Conservation (phyloP, 1,284 basidiomycete species). For the Naganishia sp. region DNA sequence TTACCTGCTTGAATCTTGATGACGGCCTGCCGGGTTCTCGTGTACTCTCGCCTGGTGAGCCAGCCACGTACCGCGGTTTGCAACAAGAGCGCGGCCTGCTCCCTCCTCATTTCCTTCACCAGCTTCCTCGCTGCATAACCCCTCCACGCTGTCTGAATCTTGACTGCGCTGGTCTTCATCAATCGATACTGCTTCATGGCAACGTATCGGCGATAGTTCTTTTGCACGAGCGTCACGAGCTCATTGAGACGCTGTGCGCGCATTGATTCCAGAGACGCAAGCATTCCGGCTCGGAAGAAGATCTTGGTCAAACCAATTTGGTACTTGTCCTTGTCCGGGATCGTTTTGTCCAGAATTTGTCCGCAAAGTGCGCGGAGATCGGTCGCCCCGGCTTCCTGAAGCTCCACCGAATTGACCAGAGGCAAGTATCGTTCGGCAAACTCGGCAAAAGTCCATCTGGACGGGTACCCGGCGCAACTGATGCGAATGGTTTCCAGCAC, state of each 20-base stretch:
- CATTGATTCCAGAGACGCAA: constrained; percentile 80
- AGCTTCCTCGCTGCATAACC: constrained; percentile 73
- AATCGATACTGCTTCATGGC: constrained; percentile 77
- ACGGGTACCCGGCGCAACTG: constrained; percentile 97
- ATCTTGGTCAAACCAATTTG: constrained; percentile 97
- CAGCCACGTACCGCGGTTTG: constrained; percentile 74
- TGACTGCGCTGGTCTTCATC: constrained; percentile 73
- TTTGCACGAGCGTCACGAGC: constrained; percentile 93
- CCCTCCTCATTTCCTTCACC: constrained; percentile 69
- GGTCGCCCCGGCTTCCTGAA: constrained; percentile 64
- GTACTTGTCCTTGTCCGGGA: constrained; percentile 93
- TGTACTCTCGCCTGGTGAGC: constrained; percentile 71
- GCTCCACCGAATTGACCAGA: constrained; percentile 10
- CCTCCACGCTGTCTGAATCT: constrained; percentile 92
- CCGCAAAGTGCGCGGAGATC: constrained; percentile 81
- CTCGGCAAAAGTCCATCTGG: constrained; percentile 98
- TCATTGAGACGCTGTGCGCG: constrained; percentile 84
- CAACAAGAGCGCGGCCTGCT: constrained; percentile 73
- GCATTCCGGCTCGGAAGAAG: constrained; percentile 99
- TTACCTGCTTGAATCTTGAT: constrained; percentile 80
- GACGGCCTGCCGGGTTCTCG: constrained; percentile 66
- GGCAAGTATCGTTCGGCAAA: constrained; percentile 85
- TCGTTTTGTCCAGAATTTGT: constrained; percentile 79
- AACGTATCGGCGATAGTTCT: constrained; percentile 87
- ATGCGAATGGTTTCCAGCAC: constrained; percentile 99